Evolutionary conservation across 495 filamentous ascomycete species (phyloP).

Genomic region (Podospora anserina): DNA sequence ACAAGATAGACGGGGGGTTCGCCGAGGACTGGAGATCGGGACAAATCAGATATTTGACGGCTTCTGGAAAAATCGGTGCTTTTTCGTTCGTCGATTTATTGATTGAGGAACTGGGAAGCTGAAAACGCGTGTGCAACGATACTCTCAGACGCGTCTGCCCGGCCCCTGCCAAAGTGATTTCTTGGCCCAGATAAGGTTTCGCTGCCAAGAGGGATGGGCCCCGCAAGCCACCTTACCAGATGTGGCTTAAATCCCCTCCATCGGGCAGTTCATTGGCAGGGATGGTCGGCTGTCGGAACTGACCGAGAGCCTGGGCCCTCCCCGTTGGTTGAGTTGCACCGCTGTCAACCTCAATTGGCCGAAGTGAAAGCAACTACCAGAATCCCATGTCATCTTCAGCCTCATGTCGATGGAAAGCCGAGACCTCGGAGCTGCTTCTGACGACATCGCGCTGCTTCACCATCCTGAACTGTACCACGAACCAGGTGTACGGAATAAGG

Average conservation of each 20-base stretch:
- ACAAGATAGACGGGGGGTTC: background rate
- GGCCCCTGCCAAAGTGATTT: background rate
- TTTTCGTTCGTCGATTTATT: background rate
- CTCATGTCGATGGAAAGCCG: conserved; percentile 4
- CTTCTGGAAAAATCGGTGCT: background rate
- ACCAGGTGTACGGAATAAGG: background rate
- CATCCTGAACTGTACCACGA: background rate
- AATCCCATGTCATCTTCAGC: background rate
- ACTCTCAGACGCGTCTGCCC: background rate
- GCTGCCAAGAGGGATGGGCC: background rate
- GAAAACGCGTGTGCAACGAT: background rate
- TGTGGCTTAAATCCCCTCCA: background rate
- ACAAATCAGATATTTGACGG: background rate
- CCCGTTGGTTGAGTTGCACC: background rate
- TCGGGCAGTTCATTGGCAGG: no score
- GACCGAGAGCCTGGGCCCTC: background rate
- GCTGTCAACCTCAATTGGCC: background rate
- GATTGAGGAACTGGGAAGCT: no score
- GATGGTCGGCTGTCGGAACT: background rate
- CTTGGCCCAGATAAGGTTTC: background rate
- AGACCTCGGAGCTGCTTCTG: background rate
- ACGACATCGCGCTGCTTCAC: background rate
- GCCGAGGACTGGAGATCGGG: background rate
- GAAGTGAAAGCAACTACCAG: background rate
- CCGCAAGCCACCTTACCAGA: background rate